Base-by-base conservation (phyloP, 768 basidiomycete species). In the Boletus coccyginus region DNA sequence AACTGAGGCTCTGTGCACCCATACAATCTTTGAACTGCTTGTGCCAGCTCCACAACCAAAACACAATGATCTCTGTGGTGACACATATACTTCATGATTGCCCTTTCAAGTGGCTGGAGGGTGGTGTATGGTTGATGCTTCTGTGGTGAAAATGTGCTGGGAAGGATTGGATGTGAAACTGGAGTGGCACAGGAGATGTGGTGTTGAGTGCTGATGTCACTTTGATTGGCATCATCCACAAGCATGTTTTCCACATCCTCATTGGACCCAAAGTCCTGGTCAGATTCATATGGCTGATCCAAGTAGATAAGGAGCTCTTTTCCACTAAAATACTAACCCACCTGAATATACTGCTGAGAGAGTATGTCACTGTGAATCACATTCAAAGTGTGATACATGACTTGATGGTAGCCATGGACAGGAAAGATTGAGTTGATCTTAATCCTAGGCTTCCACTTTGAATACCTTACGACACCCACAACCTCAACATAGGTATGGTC, bases 341-440 rank as follows among this genome's bases (percentile, higher is more conserved):
- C 65, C 50, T 57, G 44, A 42, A 27, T 19, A 13, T 49, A 13
- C n/a, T 49, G 56, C 36, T 60, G 60, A 43, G 40, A 40, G 11
- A 54, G 55, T 1, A 59, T 49, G 46, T 46, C 56, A 7, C 24
- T 50, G 7, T 55, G 52, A 12, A 71, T 66, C 41, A 66, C 66
- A 55, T 64, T 45, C 17, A 73, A 49, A 33, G 21, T 49, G 50
- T 71, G 70, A 52, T 62, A 48, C 51, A 73, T 56, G 11, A 68
- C 68, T 21, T 73, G 62, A 52, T 66, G n/a, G 21, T 63, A 71
- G 16, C 51, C 48, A 35, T 50, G 46, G 33, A 60, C 46, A 46
- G n/a, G 53, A 21, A 19, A 36, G 13, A 73, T 66, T 3, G 46
- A 44, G 3, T 24, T 50, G 47, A 73, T 53, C 5, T 35, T 11